Evolutionary conservation across 1,284 basidiomycete species (phyloP).

Genomic region (Stygiomarasmius scandens): DNA sequence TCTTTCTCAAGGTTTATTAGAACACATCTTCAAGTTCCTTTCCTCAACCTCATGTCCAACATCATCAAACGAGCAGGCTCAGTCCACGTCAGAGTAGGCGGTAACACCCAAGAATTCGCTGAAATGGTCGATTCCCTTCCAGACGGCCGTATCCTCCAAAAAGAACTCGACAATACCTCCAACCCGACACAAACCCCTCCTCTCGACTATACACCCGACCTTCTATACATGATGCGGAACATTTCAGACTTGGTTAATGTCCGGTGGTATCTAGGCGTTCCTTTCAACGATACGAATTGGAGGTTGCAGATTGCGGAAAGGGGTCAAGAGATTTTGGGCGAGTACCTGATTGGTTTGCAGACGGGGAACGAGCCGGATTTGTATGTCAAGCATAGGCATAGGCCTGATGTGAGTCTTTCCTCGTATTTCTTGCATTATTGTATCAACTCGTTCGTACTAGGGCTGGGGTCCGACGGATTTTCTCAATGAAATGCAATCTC

Average conservation of each 20-base stretch:
- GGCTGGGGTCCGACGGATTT: slow-evolving; percentile 38
- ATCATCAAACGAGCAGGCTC: slow-evolving; percentile 61
- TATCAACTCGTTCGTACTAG: too few species aligned
- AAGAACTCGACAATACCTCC: slow-evolving; percentile 31
- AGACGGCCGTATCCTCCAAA: slow-evolving; percentile 40
- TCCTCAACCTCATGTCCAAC: slow-evolving; percentile 77
- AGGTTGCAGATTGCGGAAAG: slow-evolving; percentile 46
- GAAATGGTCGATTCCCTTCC: slow-evolving; percentile 40
- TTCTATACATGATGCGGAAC: slow-evolving; percentile 54
- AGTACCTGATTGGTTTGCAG: slow-evolving; percentile 46
- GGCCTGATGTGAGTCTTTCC: slow-evolving; percentile 37
- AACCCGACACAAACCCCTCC: slow-evolving; percentile 47
- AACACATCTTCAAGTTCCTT: slow-evolving; percentile 58
- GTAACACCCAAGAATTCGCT: slow-evolving; percentile 61
- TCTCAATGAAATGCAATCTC: slow-evolving; percentile 45
- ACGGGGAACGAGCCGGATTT: slow-evolving; percentile 63
- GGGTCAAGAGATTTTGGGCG: slow-evolving; percentile 45
- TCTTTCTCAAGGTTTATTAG: background rate
- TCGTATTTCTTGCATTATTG: background rate
- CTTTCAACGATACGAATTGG: slow-evolving; percentile 55
- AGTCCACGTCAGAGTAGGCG: slow-evolving; percentile 69
- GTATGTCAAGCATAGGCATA: slow-evolving; percentile 39
- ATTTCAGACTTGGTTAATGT: slow-evolving; percentile 45
- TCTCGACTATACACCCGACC: slow-evolving; percentile 49
- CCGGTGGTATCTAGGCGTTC: slow-evolving; percentile 55